Evolutionary conservation across 371 early-diverging fungal genomes (phyloP).

Genomic region (Batkoa obscura): DNA sequence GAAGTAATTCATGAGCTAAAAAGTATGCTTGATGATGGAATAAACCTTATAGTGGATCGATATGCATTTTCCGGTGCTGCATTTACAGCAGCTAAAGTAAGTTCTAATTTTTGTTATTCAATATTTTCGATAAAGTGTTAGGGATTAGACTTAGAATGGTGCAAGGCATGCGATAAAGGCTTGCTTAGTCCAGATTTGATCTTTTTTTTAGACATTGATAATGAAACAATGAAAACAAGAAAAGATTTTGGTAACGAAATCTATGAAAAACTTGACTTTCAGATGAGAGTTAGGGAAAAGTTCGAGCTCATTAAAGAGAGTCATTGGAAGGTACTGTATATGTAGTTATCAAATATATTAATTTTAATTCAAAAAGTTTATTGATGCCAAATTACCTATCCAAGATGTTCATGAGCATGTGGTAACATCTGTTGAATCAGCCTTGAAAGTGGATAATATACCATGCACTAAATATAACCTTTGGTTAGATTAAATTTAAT

Average conservation of each 20-base stretch:
- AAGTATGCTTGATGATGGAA: conserved; percentile 34
- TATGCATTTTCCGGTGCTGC: conserved; percentile 96
- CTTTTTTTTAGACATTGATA: conserved; percentile 76
- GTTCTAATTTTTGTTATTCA: background rate
- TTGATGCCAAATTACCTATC: too few species aligned
- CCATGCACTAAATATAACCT: too few species aligned
- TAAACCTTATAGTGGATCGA: conserved; percentile 79
- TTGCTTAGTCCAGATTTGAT: conserved; percentile 74
- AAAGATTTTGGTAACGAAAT: conserved; percentile 89
- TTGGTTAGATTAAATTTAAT: too few species aligned
- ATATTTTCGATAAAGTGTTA: conserved; percentile 9
- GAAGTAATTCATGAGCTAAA: conserved; percentile 32
- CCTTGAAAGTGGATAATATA: too few species aligned
- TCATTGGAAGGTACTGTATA: too few species aligned
- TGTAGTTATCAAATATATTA: too few species aligned
- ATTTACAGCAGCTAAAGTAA: conserved; percentile 78
- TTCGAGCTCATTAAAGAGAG: too few species aligned
- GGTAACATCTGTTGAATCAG: too few species aligned
- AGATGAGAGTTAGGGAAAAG: too few species aligned
- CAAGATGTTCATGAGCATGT: too few species aligned
- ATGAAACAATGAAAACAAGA: conserved; percentile 50
- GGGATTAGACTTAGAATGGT: conserved; percentile 77
- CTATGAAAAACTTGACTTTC: conserved; percentile 83
- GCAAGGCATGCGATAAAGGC: conserved; percentile 71
- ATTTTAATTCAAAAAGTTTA: too few species aligned